Percentiles rank a stretch among this genome's conserved stretches.
Evolutionary conservation across 2,329 filamentous ascomycete genomes (phyloP).

Genomic region (Colletotrichum coccodes): DNA sequence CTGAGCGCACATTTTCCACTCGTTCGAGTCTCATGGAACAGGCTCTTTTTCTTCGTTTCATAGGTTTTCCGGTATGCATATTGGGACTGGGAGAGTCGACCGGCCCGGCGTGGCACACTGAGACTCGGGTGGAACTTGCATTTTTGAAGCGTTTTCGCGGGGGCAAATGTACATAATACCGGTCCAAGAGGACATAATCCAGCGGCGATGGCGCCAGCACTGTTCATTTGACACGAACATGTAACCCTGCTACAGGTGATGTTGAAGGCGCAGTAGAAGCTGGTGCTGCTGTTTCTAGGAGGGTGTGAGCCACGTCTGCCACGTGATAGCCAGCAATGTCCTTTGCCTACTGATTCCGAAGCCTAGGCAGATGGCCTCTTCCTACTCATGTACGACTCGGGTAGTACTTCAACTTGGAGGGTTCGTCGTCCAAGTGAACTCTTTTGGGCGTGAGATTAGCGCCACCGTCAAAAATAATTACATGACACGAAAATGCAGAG

Average conservation of each 20-base stretch:
- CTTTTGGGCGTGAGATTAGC: too few relatives aligned
- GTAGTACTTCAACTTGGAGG: too few relatives aligned
- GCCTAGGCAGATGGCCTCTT: too few relatives aligned
- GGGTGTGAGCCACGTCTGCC: too few relatives aligned
- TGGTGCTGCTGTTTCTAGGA: too few relatives aligned
- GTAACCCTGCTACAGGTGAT: too few relatives aligned
- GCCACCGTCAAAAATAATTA: neutral
- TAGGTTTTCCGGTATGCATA: slow-evolving; percentile 19
- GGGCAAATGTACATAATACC: slow-evolving; percentile 24
- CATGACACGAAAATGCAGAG: too few relatives aligned
- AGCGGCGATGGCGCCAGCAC: slow-evolving; percentile 1
- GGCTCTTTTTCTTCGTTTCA: slow-evolving; percentile 5
- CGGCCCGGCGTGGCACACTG: slow-evolving; percentile 11
- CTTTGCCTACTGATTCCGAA: too few relatives aligned
- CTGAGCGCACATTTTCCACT: slow-evolving; percentile 25
- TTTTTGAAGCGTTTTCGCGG: slow-evolving; percentile 6
- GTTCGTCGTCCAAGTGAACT: too few relatives aligned
- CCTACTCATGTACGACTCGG: too few relatives aligned
- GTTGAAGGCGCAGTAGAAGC: neutral
- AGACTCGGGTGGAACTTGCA: slow-evolving; percentile 5
- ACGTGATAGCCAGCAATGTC: too few relatives aligned
- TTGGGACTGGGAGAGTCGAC: neutral
- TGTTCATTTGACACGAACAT: neutral
- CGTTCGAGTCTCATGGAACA: slow-evolving; percentile 1
- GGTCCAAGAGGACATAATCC: slow-evolving; percentile 20